A percentile compares a stretch with the other conserved stretches of the same genome.
Evolutionary conservation across 1,139 yeast genomes (phyloP).

Genomic region (Suhomyces kunorum): DNA sequence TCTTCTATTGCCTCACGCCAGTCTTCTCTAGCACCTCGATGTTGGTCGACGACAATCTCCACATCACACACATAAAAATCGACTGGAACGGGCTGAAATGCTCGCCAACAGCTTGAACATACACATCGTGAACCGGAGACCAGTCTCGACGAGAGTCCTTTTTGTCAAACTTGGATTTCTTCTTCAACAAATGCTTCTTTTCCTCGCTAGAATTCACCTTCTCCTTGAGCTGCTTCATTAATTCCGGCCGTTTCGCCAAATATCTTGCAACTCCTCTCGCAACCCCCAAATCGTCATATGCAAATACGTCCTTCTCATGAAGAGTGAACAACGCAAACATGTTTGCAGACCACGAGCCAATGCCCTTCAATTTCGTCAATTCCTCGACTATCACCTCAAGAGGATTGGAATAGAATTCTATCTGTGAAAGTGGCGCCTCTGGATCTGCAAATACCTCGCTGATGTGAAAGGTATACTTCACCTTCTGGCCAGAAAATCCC

Average conservation of each 20-base stretch:
- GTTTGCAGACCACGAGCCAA: conserved; percentile 89
- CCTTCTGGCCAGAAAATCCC: conserved; percentile 74
- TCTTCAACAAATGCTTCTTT: conserved; percentile 30
- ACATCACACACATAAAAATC: conserved; percentile 68
- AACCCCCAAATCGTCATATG: conserved; percentile 79
- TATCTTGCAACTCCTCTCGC: conserved; percentile 78
- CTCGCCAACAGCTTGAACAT: conserved; percentile 56
- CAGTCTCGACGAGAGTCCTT: conserved; percentile 50
- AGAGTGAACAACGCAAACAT: conserved; percentile 81
- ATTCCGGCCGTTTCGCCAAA: conserved; percentile 54
- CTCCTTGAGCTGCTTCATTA: conserved; percentile 43
- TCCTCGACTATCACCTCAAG: conserved; percentile 56
- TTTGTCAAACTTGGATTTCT: conserved; percentile 42
- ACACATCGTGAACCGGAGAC: conserved; percentile 63
- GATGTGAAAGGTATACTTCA: conserved; percentile 61
- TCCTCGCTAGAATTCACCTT: conserved; percentile 34
- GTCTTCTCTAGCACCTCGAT: conserved; percentile 43
- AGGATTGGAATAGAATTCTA: conserved; percentile 26
- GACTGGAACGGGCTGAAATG: conserved; percentile 67
- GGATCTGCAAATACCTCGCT: conserved; percentile 55
- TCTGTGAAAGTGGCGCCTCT: conserved; percentile 37
- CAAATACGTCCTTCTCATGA: conserved; percentile 66
- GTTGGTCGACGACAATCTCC: conserved; percentile 67
- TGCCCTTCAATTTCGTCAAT: conserved; percentile 67
- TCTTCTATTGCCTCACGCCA: conserved; percentile 1